Conservation (phyloP, 2,329 filamentous ascomycete genomes). For the Dactylellina cionopaga region DNA sequence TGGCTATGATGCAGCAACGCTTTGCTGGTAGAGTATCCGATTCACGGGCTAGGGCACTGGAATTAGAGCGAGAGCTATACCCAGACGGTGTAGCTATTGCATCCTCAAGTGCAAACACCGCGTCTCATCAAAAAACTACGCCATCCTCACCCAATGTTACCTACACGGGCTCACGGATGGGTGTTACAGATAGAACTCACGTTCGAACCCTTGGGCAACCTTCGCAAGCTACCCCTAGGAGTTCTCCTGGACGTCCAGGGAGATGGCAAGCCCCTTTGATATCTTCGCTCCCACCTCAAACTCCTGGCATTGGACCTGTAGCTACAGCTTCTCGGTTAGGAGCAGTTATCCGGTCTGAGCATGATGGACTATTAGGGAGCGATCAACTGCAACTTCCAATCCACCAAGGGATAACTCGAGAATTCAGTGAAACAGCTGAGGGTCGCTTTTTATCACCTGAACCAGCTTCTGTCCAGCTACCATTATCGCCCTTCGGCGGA, state of each 20-base stretch:
- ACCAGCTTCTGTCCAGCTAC: background rate
- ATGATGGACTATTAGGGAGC: too few species aligned
- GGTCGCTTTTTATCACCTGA: background rate
- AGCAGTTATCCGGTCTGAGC: too few species aligned
- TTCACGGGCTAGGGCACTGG: constrained; percentile 21
- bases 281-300: too few species aligned
- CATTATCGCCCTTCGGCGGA: background rate
- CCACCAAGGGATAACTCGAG: background rate
- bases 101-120: background rate
- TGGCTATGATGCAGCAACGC: constrained; percentile 7
- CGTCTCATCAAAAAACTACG: background rate
- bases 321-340: too few species aligned
- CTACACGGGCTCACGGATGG: background rate
- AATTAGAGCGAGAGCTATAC: constrained; percentile 18
- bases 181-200: background rate
- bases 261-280: background rate
- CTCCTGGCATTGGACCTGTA: too few species aligned
- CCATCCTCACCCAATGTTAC: background rate
- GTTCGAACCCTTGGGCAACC: background rate
- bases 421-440: background rate
- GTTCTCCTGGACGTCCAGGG: background rate
- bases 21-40: constrained; percentile 25
- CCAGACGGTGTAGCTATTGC: background rate
- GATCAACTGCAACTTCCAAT: background rate
- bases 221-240: background rate